phyloP scores from a whole-genome alignment of 2,329 filamentous ascomycete species.

The Whalleya microplaca region DNA sequence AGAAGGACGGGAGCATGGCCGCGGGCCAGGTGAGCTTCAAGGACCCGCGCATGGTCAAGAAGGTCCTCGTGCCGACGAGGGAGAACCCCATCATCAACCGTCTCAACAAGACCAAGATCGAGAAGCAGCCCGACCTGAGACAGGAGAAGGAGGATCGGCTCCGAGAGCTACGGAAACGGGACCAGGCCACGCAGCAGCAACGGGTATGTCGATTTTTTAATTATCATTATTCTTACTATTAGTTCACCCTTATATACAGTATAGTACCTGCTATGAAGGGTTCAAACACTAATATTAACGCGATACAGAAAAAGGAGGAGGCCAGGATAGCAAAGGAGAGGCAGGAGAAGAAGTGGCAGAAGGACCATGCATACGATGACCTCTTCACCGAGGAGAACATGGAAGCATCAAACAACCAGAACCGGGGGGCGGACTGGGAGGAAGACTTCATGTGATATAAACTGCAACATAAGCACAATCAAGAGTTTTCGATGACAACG shows the following conservation, averaged over 20 bases:
- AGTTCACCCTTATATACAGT: too few species aligned
- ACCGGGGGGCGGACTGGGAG: constrained; percentile 74
- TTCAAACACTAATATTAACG: neutral
- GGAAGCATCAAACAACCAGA: constrained; percentile 79
- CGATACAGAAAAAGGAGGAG: constrained; percentile 73
- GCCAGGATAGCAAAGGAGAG: constrained; percentile 74
- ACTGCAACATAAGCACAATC: constrained; percentile 7
- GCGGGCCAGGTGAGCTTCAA: constrained; percentile 95
- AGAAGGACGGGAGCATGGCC: constrained; percentile 95
- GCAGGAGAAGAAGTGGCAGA: constrained; percentile 89
- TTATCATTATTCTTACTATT: neutral
- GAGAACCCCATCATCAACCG: constrained; percentile 94
- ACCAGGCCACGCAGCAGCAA: constrained; percentile 64
- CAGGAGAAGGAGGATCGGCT: constrained; percentile 80
- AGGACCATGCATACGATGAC: constrained; percentile 97
- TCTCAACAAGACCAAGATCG: constrained; percentile 94
- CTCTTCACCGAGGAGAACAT: constrained; percentile 84
- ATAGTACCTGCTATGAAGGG: neutral
- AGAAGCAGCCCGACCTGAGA: constrained; percentile 82
- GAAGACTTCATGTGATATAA: constrained; percentile 84
- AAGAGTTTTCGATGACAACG: neutral
- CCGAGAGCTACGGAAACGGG: constrained; percentile 71
- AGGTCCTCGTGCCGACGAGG: constrained; percentile 75
- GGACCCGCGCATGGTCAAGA: constrained; percentile 82
- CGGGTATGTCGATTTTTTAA: constrained; percentile 54